Evolutionary conservation across 352 stramenopile genomes (phyloP), one percentile per base, ranked within the genome.

Genomic region (Phytophthora pini): DNA sequence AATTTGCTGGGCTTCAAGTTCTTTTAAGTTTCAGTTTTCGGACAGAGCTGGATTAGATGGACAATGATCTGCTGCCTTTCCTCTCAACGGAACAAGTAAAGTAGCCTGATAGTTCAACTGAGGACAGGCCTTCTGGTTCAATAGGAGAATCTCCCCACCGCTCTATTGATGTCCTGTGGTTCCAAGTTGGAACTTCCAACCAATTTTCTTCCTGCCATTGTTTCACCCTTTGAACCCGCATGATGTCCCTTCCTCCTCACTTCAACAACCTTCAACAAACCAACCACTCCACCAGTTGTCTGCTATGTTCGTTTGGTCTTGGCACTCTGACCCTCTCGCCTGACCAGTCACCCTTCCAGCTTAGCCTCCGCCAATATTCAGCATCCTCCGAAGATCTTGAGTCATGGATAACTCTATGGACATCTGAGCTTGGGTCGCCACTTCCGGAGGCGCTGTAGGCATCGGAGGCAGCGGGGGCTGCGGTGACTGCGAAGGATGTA

Each of bases 341-440:
- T 45, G 32, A 46, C 50, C 24, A 24, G 36, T 15, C 38, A 34
- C 15, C 20, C 9, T 29, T 44, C 22, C 20, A 39, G 22, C 4
- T 71, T 77, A 81, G 12, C 62, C 76, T 24, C 76, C 72, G 24
- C 80, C 80, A 52, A 92, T 94, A 74, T 92, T 94, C 44, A 94
- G 77, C 86, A 94, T 87, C 40, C 82, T 79, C 45, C 83, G 74
- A 56, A 94, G 68, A 41, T 92, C 84, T 52, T 90, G 79, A 59
- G 86, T 94, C 86, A 94, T 92, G 22, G 81, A 88, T 40, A 85
- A 61, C 67, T 94, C 86, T 20, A 85, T 66, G 22, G 82, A 82
- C 69, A 77, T 78, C 53, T 74, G 70, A 1, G 66, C 50, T 26
- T 52, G 17, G 10, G 36, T 11, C 13, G 54, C 32, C 43, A 73